Base-by-base conservation (phyloP, 2,329 filamentous ascomycete genomes). In the Aspergillus fijiensis region DNA sequence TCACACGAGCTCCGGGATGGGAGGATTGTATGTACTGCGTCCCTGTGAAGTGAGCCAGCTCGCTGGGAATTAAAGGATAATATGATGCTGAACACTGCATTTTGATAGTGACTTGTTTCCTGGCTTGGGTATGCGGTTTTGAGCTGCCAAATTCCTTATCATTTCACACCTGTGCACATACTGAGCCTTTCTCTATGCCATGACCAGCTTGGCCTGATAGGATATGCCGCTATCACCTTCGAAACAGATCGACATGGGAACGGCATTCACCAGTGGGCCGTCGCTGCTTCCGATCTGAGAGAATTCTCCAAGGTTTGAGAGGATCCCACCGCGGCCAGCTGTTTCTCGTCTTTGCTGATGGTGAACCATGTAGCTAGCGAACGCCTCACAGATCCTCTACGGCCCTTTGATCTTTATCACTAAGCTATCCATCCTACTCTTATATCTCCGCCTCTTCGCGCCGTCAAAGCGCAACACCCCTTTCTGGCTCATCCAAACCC, bases 361-460 rank as follows among this genome's bases (percentile, higher is more conserved):
- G 27, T 39, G 23, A 29, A 47, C 27, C 9, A 47, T 21, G 47
- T 55, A 67, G 67, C 49, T 65, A 19, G 62, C 65, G 23, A 70
- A 70, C 27, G 60, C 60, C n/a, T 63, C 60, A 14, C 65, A 72
- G 49, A 67, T 73, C 14, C 45, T 68, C 29, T 73, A 72, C 49
- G 67, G 66, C 4, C 68, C 69, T 16, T 39, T 70, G 19, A 70
- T 73, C 10, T 71, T 67, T 53, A 51, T 71, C 54, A 69, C 70
- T 11, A 73, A 72, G 31, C 25, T 72, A 16, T 70, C 70, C 2
- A 67, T 73, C 21, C 61, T 73, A 5, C 65, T 72, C 4, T 62
- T 70, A 2, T 72, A 70, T 51, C 58, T 68, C 19, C 65, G 67
- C 1, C 59, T 71, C 11, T 72, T 73, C 55, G 63, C 64, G 5